Evolutionary conservation across 1,284 basidiomycete species (phyloP).

Genomic region (Phellopilus nigrolimitatus): DNA sequence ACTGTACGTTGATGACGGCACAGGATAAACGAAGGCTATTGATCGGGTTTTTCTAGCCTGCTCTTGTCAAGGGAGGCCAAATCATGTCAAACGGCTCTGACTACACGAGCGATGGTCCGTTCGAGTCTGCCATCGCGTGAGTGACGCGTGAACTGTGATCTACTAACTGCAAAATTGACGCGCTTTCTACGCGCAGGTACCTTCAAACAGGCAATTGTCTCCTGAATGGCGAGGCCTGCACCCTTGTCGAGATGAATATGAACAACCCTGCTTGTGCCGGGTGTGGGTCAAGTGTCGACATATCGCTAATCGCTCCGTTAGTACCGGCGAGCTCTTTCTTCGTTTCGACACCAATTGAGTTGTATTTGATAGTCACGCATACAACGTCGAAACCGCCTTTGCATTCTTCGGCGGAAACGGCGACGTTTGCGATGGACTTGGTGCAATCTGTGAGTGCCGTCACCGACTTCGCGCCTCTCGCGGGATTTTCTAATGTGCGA

Average conservation of each 20-base stretch:
- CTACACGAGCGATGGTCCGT: conserved; percentile 29
- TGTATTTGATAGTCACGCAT: conserved; percentile 27
- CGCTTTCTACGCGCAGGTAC: conserved; percentile 18
- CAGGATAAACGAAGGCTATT: conserved; percentile 3
- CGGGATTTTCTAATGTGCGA: not conserved
- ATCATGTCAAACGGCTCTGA: conserved; percentile 32
- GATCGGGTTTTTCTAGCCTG: conserved; percentile 26
- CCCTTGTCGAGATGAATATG: conserved; percentile 40
- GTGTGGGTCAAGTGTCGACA: conserved; percentile 39
- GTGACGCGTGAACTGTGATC: conserved; percentile 13
- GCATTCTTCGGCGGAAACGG: conserved; percentile 13
- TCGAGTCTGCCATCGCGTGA: conserved; percentile 33
- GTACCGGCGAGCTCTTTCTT: conserved; percentile 18
- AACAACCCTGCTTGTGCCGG: conserved; percentile 36
- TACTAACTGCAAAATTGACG: not conserved
- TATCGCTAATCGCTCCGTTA: conserved; percentile 42
- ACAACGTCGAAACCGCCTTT: conserved; percentile 31
- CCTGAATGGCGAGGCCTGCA: conserved; percentile 41
- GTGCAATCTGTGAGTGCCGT: conserved; percentile 28
- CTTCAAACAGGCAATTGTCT: conserved; percentile 31
- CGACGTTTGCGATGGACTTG: conserved; percentile 30
- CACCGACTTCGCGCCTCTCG: not conserved
- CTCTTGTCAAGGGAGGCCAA: conserved; percentile 30
- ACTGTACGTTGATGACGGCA: too few species aligned
- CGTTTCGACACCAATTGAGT: not conserved